Conservation (phyloP, 2,329 filamentous ascomycete genomes). For the Mariannaea sp. region DNA sequence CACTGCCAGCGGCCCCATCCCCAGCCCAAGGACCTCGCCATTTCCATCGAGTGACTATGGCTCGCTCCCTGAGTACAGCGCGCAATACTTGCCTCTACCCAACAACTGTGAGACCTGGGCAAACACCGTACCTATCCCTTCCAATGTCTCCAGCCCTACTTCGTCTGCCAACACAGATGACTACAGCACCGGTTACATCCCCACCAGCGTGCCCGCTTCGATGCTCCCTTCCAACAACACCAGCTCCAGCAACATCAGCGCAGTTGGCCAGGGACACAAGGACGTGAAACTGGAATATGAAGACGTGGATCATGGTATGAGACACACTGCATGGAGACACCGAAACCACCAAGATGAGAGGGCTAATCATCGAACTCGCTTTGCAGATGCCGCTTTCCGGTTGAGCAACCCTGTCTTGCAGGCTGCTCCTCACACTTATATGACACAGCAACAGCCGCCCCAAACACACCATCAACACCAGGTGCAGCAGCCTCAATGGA, state of each 20-base stretch:
- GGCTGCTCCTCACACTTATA: slow-evolving; percentile 33
- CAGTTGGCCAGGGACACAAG: slow-evolving; percentile 43
- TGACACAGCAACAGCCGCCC: slow-evolving; percentile 30
- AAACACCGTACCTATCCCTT: slow-evolving; percentile 49
- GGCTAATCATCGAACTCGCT: slow-evolving; percentile 39
- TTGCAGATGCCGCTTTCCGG: slow-evolving; percentile 41
- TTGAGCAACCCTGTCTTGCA: slow-evolving; percentile 37
- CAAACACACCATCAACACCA: slow-evolving; percentile 34
- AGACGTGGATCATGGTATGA: slow-evolving; percentile 43
- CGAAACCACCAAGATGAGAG: slow-evolving; percentile 17
- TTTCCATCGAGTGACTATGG: slow-evolving; percentile 53
- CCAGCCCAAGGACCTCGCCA: slow-evolving; percentile 52
- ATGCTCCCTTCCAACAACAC: slow-evolving; percentile 45
- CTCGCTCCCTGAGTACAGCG: slow-evolving; percentile 49
- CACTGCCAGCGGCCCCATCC: slow-evolving; percentile 45
- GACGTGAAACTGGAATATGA: slow-evolving; percentile 49
- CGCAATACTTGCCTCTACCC: slow-evolving; percentile 45
- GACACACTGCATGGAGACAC: neutral
- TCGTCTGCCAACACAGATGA: slow-evolving; percentile 56
- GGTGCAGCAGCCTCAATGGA: slow-evolving; percentile 39
- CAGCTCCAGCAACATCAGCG: slow-evolving; percentile 38
- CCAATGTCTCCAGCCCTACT: slow-evolving; percentile 57
- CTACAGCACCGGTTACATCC: slow-evolving; percentile 52
- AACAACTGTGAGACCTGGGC: slow-evolving; percentile 55
- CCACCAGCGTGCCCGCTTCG: slow-evolving; percentile 53